Conservation (phyloP, 352 stramenopile species). For the Heterotrichella gracilis region DNA sequence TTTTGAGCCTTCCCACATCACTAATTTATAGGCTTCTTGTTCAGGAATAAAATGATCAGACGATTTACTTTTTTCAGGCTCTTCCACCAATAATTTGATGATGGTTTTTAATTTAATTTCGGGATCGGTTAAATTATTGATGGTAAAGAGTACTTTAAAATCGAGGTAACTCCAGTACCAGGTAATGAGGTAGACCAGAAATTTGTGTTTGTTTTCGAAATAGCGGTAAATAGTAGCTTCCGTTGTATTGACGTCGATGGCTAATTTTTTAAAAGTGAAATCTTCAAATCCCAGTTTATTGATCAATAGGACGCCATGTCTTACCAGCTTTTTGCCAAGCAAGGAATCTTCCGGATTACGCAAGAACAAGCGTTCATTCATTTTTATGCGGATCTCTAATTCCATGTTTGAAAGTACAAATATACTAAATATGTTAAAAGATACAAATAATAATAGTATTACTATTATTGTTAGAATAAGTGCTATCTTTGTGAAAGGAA, state of each 20-base stretch:
- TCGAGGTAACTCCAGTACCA: neutral
- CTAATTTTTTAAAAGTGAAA: conserved; percentile 5
- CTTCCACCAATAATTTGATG: neutral
- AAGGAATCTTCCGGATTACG: neutral
- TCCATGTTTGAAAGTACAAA: too few species aligned
- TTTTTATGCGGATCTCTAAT: neutral
- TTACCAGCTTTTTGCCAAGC: neutral
- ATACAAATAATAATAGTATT: conserved; percentile 12
- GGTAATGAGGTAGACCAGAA: neutral
- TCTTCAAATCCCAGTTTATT: neutral
- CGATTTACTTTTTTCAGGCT: neutral
- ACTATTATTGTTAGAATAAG: neutral
- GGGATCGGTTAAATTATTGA: neutral
- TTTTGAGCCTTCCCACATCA: neutral
- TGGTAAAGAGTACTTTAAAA: neutral
- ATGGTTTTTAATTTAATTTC: neutral
- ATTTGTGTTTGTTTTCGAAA: neutral
- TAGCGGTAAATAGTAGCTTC: neutral
- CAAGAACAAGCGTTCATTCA: neutral
- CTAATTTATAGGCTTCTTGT: neutral
- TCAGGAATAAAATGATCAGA: neutral
- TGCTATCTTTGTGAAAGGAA: neutral
- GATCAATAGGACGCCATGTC: neutral
- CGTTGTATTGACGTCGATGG: neutral
- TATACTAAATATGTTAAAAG: conserved; percentile 5